A percentile compares a stretch with the other conserved stretches of the same genome.
Evolutionary conservation across 2,329 filamentous ascomycete species (phyloP).

Genomic region (Talaromyces sp.): DNA sequence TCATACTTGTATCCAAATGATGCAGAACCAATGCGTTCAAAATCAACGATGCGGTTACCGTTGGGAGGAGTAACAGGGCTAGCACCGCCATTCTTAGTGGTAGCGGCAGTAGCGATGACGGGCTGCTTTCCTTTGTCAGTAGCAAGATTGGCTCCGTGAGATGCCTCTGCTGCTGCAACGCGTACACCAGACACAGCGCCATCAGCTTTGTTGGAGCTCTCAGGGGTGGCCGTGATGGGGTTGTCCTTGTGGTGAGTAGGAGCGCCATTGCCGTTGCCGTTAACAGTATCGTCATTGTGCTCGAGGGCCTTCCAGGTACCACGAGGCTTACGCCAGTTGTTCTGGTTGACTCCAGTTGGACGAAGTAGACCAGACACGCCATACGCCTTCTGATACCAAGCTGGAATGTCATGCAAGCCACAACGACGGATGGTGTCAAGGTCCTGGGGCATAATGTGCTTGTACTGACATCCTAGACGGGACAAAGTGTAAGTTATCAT

Average conservation of each 20-base stretch:
- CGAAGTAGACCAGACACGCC: conserved; percentile 28
- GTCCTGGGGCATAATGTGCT: conserved; percentile 82
- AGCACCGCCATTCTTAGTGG: neutral
- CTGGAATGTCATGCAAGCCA: conserved; percentile 59
- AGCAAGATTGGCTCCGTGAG: neutral
- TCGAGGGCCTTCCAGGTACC: neutral
- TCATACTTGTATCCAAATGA: conserved; percentile 16
- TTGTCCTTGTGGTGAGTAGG: neutral
- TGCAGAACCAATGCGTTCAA: conserved; percentile 9
- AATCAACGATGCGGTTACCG: conserved; percentile 1
- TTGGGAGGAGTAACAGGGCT: conserved; percentile 7
- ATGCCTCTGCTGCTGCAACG: neutral
- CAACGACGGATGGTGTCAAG: conserved; percentile 62
- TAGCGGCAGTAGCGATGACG: conserved; percentile 6
- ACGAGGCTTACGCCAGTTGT: conserved; percentile 18
- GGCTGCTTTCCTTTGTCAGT: neutral
- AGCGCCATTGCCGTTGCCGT: conserved; percentile 8
- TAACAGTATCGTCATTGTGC: neutral
- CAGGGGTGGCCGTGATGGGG: conserved; percentile 19
- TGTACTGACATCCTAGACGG: conserved; percentile 67
- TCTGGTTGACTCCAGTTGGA: conserved; percentile 8
- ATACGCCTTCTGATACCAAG: conserved; percentile 55
- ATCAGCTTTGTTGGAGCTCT: neutral
- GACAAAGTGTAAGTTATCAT: neutral
- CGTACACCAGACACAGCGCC: neutral